Evolutionary conservation across 1,284 basidiomycete species (phyloP), one percentile per base, ranked within the genome.

Genomic region (Exobasidium cylindrosporum): DNA sequence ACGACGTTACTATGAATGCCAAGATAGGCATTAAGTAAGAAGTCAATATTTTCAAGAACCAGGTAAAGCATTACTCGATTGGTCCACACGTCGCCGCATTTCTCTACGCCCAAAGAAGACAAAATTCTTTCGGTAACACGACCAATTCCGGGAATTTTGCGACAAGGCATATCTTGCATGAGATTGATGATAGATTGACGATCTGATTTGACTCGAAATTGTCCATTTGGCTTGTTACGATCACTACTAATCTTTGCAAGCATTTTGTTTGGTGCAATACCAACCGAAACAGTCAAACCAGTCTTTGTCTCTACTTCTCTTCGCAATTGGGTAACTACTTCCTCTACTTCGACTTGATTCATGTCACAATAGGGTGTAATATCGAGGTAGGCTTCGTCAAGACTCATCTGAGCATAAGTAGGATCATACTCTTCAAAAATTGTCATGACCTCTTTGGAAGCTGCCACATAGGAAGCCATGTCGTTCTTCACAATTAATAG

Each of bases 201-300:
- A 14, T 71, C 65, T 4, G 71, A 65, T 49, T 64, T 58, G 2
- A 78, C 63, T 1, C 65, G 54, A 35, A 62, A 78, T 52, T 78
- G 74, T 11, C 76, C 76, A 58, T 78, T 66, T 0, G 76, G 76
- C 60, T 78, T 77, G 62, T 72, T 70, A 3, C 89, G 90, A 79
- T 97, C 93, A 45, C 92, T 95, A 77, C 90, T 93, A 58, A 96
- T 95, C 89, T 94, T 76, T 32, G 52, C 58, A n/a, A 69, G 59
- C 94, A 92, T 23, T 91, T 72, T 78, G 68, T 81, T 82, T 23
- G 81, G 75, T 7, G 80, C 81, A 54, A 81, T 74, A 13, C 82
- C 96, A 29, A 93, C 93, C 68, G 91, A 94, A 58, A 92, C 92
- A 3, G 95, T 97, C 57, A 98, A 81, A 52, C 86, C 85, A 2